Conservation (phyloP, 805 yeast genomes). For the Candida yuanshanica region DNA sequence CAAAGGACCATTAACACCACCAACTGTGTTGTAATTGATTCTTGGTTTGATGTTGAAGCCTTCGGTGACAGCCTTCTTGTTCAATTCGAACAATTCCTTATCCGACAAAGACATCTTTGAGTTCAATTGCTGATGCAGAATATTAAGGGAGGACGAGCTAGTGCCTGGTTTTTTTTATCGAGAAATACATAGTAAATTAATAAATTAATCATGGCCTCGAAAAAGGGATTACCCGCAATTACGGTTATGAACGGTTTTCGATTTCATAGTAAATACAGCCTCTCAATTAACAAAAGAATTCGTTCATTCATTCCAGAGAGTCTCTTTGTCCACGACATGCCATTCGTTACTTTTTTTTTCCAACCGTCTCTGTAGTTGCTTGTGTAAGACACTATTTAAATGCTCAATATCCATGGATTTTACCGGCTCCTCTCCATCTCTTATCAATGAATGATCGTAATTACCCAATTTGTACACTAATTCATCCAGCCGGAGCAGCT, state of each 20-base stretch:
- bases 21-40: constrained; percentile 90
- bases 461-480: constrained; percentile 20
- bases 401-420: not conserved
- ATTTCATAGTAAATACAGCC: no score
- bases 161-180: not conserved
- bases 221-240: not conserved
- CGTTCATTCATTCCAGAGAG: constrained; percentile 5
- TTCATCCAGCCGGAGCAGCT: constrained; percentile 17
- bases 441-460: constrained; percentile 9
- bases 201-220: not conserved
- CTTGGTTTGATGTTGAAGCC: constrained; percentile 91
- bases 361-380: not conserved
- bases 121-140: not conserved
- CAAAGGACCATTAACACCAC: constrained; percentile 97
- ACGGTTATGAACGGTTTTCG: no score
- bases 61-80: constrained; percentile 87
- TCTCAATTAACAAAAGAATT: no score
- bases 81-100: constrained; percentile 54
- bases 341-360: constrained; percentile 19
- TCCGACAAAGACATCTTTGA: constrained; percentile 26
- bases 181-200: not conserved
- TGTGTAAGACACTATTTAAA: not conserved
- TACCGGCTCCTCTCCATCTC: not conserved
- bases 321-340: constrained; percentile 20
- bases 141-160: no score